Base-by-base conservation (phyloP, 139 green algal species). In the Yamagishiella unicocca region DNA sequence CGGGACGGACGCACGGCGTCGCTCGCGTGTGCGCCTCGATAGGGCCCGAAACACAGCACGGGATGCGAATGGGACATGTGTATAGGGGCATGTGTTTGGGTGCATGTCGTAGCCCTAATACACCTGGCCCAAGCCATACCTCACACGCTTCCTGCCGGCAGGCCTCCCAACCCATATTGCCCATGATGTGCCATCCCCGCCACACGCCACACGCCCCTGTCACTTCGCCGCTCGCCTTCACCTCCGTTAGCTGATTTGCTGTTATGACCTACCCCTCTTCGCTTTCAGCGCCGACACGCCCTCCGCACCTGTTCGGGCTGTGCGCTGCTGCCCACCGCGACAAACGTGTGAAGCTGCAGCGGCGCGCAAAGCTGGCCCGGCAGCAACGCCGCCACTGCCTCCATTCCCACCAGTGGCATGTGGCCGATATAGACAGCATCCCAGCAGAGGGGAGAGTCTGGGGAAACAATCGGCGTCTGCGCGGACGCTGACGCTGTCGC, bases 361-460 rank as follows among this genome's bases (percentile, higher is more conserved):
- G 29, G 10, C 40, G 7, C 25, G 1, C 40, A 10, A 10, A 85
- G 14, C 0, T 10, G 21, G 27, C 3, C 61, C 2, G 79, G 79
- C 14, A 85, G 62, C 29, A 40, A 6, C 40, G 19, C 61, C 27
- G n/a, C 42, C 1, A 77, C 22, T 2, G 43, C 3, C 42, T 86
- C 80, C 2, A 77, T 22, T 17, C 80, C 80, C 62, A 78, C 80
- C 37, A 86, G 62, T 5, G 80, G 80, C 80, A 74, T 77, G 5
- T 29, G 43, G 3, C 80, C 80, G 1, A 67, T 4, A 33, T 86
- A 33, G 22, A 61, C 46, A 5, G 8, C 10, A 24, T 86, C 80
- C 62, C 62, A 85, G 55, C 1, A 19, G 4, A 38, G 6, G 8
- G 53, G 35, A 1, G 53, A 12, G 22, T 31, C 72, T 29, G 24